Conservation (phyloP, 78 protist genomes). For the Dictyostelium capitatum region DNA sequence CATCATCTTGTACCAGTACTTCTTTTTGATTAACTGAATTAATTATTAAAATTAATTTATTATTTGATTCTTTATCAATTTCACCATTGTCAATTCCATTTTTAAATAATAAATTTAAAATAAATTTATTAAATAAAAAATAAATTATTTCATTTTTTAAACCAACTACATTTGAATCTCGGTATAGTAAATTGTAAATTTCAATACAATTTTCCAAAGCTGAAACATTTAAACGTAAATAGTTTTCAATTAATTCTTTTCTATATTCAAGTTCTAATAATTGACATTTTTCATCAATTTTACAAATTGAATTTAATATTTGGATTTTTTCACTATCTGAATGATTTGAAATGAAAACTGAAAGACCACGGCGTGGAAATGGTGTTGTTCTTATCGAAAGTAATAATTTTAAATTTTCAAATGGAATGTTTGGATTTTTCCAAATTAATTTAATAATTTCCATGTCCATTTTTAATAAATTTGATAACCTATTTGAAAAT, state of each 20-base stretch:
- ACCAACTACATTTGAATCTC: not conserved
- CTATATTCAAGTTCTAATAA: not conserved
- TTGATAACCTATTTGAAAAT: not conserved
- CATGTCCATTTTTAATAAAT: not conserved
- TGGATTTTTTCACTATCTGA: not conserved
- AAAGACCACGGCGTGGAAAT: not conserved
- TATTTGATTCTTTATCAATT: not conserved
- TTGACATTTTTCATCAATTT: not conserved
- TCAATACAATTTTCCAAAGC: not conserved
- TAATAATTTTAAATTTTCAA: not conserved
- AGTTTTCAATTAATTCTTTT: not conserved
- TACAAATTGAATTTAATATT: not conserved
- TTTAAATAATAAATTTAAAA: not conserved
- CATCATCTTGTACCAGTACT: not conserved
- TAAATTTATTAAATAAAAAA: not conserved
- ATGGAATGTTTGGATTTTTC: not conserved
- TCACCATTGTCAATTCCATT: not conserved
- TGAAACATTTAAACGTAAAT: not conserved
- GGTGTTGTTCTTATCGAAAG: not conserved
- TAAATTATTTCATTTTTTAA: not conserved
- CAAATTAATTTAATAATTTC: not conserved
- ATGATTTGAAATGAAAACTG: not conserved
- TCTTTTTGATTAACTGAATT: no score
- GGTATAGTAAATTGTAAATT: not conserved
- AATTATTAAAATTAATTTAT: not conserved